These are phyloP conservation scores for Phytophthora litchii DNA, from an alignment of 352 stramenopile species.

Conservation along the genomic window DNA sequence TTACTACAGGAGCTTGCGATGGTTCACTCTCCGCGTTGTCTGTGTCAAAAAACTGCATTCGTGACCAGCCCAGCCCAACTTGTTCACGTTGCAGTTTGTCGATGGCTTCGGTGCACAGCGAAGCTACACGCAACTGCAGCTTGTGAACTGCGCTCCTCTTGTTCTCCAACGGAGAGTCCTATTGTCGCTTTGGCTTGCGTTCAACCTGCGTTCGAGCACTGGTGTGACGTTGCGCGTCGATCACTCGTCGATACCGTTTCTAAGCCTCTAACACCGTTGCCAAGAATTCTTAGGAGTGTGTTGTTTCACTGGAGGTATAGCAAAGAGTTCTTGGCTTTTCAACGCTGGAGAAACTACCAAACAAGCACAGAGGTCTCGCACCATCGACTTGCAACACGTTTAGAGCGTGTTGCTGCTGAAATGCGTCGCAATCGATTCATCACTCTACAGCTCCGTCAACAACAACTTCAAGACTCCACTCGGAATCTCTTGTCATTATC, in stretches of 20 bases:
- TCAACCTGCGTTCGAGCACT: conserved; percentile 28
- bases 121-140: conserved; percentile 5
- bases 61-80: conserved; percentile 16
- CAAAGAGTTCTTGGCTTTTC: conserved; percentile 38
- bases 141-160: not conserved
- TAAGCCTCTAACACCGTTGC: conserved; percentile 6
- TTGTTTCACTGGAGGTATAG: conserved; percentile 44
- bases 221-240: conserved; percentile 14
- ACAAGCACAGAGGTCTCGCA: conserved; percentile 29
- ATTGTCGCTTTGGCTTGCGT: conserved; percentile 20
- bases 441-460: conserved; percentile 31
- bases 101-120: conserved; percentile 37
- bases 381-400: conserved; percentile 30
- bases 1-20: conserved; percentile 37
- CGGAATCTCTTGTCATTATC: not conserved
- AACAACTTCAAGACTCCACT: conserved; percentile 31
- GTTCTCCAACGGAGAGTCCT: conserved; percentile 7
- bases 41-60: conserved; percentile 30
- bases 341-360: conserved; percentile 38
- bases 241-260: conserved; percentile 8
- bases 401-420: conserved; percentile 33
- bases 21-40: conserved; percentile 32
- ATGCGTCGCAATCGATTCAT: conserved; percentile 43
- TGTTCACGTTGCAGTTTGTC: conserved; percentile 30
- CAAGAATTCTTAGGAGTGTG: conserved; percentile 24